Percentiles rank a stretch among this genome's conserved stretches.
phyloP scores from a whole-genome alignment of 805 yeast species.

The Nakazawaea pomicola region DNA sequence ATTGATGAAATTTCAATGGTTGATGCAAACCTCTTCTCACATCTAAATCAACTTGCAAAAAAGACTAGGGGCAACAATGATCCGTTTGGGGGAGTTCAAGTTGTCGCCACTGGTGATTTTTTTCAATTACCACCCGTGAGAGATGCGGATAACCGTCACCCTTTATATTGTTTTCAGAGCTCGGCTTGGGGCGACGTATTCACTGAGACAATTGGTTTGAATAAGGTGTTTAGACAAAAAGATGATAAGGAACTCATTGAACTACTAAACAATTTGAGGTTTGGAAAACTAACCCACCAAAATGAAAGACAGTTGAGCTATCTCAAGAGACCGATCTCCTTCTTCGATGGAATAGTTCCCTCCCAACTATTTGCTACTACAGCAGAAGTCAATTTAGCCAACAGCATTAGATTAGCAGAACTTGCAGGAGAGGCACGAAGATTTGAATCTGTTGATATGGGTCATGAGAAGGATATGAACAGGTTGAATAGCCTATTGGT shows the following conservation, averaged over 20 bases:
- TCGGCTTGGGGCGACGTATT: conserved; percentile 62
- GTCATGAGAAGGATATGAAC: conserved; percentile 17
- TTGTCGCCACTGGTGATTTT: conserved; percentile 91
- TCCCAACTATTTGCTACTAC: conserved; percentile 88
- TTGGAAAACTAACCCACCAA: conserved; percentile 54
- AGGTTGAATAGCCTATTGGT: conserved; percentile 65
- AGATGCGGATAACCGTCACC: conserved; percentile 28
- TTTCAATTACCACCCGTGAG: conserved; percentile 91
- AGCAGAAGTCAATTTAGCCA: conserved; percentile 76
- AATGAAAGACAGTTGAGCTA: conserved; percentile 42
- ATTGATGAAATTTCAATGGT: conserved; percentile 96
- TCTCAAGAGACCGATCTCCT: conserved; percentile 49
- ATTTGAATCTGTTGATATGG: conserved; percentile 44
- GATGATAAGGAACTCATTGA: conserved; percentile 69
- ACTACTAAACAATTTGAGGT: conserved; percentile 74
- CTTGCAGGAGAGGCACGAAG: conserved; percentile 42
- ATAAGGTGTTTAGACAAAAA: conserved; percentile 81
- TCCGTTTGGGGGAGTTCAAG: conserved; percentile 94
- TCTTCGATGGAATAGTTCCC: conserved; percentile 76
- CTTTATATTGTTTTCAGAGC: conserved; percentile 70
- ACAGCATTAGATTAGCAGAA: conserved; percentile 40
- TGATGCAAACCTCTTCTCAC: conserved; percentile 70
- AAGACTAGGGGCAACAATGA: conserved; percentile 33
- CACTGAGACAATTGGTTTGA: conserved; percentile 59
- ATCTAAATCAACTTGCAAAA: conserved; percentile 67